Percentiles rank a stretch among this genome's conserved stretches.
These are phyloP conservation scores for Ceratocystis huliohia DNA, from an alignment of 2,329 filamentous ascomycete genomes.

Conservation along the genomic window DNA sequence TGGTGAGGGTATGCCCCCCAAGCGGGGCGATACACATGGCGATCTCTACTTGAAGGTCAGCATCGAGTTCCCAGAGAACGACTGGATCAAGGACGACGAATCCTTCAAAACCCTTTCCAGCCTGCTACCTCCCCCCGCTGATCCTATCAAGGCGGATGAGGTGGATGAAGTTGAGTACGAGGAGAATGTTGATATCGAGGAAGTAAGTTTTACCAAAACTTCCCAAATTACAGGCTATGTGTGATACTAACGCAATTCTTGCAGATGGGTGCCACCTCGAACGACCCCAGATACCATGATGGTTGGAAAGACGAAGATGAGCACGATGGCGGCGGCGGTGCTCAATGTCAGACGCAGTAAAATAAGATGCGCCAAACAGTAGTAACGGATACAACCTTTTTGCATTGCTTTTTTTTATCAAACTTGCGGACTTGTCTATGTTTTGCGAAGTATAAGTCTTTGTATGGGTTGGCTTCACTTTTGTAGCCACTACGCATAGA, in stretches of 20 bases:
- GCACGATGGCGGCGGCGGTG: slow-evolving; percentile 40
- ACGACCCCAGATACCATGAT: slow-evolving; percentile 51
- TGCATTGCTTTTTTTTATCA: slow-evolving; percentile 9
- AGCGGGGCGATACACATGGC: slow-evolving; percentile 70
- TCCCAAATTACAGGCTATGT: background rate
- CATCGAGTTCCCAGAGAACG: slow-evolving; percentile 77
- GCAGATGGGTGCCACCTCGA: slow-evolving; percentile 59
- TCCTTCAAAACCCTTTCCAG: slow-evolving; percentile 58
- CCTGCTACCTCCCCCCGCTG: slow-evolving; percentile 54
- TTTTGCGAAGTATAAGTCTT: slow-evolving; percentile 2
- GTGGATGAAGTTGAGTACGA: slow-evolving; percentile 83
- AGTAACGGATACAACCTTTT: background rate
- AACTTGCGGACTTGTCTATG: background rate
- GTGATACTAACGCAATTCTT: slow-evolving; percentile 2
- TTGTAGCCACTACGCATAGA: slow-evolving; percentile 12
- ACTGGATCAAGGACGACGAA: slow-evolving; percentile 64
- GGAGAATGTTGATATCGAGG: slow-evolving; percentile 68
- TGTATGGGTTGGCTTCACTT: background rate
- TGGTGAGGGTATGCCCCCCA: slow-evolving; percentile 90
- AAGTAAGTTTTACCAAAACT: slow-evolving; percentile 36
- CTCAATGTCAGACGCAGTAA: slow-evolving; percentile 66
- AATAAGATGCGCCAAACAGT: slow-evolving; percentile 14
- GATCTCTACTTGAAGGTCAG: slow-evolving; percentile 80
- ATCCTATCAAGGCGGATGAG: slow-evolving; percentile 55
- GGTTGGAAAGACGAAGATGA: slow-evolving; percentile 63